Base-by-base conservation (phyloP, 352 stramenopile genomes). In the Phytophthora cryptogea region DNA sequence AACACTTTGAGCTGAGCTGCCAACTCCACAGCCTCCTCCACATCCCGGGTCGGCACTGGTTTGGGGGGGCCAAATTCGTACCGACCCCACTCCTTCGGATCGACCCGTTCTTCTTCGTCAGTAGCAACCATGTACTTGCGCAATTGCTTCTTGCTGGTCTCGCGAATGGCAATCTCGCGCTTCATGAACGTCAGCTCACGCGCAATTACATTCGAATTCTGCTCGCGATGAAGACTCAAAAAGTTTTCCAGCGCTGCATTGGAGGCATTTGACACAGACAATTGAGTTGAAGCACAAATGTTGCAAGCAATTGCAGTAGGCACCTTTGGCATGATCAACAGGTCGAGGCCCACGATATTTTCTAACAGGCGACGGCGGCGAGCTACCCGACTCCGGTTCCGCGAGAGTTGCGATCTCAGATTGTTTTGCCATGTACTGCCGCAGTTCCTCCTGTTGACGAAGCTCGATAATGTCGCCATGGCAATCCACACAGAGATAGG, bases 121-220 rank as follows among this genome's bases (percentile, higher is more conserved):
- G 79, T 89, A 17, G 78, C 79, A 20, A 91, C 50, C 82, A 91
- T 91, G 59, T 83, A 91, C 52, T 84, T 83, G 10, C 66, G 78
- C 35, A 91, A 46, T 54, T 89, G 82, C 33, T 49, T 56, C 46
- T 76, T 84, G 59, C 68, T 84, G 3, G 76, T 84, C 37, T 86
- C 69, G n/a, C 76, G 76, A 30, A 89, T 74, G 9, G 70, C 55
- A 16, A 75, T 63, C 53, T 89, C 72, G 35, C 80, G 68, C 33
- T 84, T 77, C n/a, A 91, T 70, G 40, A 86, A 87, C 8, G 78
- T 58, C 50, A 72, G 71, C 50, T 91, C 82, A 23, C 76, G 69
- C 4, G 56, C 66, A 23, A 89, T 42, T 7, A 87, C 51, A 8
- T 35, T 35, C 0, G 58, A 20, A 26, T 86, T 60, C 46, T 66